Base-by-base conservation (phyloP, 306 rosid genomes). In the Coriaria nepalensis region DNA sequence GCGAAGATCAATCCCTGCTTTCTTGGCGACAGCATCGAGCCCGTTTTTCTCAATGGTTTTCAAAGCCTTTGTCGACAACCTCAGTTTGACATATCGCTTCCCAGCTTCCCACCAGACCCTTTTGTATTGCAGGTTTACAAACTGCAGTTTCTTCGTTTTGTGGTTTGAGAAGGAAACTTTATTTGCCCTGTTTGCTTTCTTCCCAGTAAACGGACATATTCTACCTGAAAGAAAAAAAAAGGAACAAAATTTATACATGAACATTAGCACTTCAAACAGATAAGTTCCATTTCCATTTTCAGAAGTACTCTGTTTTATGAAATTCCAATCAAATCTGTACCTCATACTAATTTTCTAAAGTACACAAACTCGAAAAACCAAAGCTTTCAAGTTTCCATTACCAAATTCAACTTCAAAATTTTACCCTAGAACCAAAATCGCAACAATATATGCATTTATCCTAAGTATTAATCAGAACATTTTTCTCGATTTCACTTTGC, bases 31-130 rank as follows among this genome's bases (percentile, higher is more conserved):
- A 11, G 87, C 93, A 64, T 90, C 97, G 14, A 84, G 78, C 47
- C 97, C 97, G 40, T 90, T 84, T 65, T 90, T 90, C 78, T 90
- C 95, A 45, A 90, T 81, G 52, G 95, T 90, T 66, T 90, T 90
- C 70, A 90, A 62, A 4, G 95, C 97, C 67, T 90, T 90, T 0
- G 97, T 90, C 8, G 97, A 90, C 48, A 90, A 35, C 2, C 95
- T 86, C 49, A 90, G 85, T 66, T 90, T 90, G 20, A 90, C 75
- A 59, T 13, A 90, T 45, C 97, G 93, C 68, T 90, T 90, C 43
- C 95, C 97, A 7, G 92, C 94, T 73, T 90, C 97, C 97, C 95
- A 90, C 93, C 97, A 84, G 45, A 90, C 38, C 75, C 66, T 78
- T 72, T 90, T 90, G 79, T 90, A 90, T 45, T 90, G 97, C 9